phyloP scores from a whole-genome alignment of 805 yeast species.

The Wickerhamomyces tratensis region DNA sequence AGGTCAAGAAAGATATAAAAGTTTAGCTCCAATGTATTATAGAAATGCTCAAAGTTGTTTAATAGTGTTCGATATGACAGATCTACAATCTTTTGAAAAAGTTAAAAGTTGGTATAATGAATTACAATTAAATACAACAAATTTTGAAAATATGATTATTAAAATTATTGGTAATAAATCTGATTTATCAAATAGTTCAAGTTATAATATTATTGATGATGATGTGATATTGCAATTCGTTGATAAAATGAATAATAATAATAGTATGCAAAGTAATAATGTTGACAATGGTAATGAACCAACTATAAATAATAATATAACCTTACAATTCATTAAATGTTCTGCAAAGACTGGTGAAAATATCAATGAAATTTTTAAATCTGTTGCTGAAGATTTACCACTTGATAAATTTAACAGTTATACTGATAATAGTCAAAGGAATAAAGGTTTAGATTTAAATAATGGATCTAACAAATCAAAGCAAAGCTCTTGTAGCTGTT shows the following conservation, averaged over 20 bases:
- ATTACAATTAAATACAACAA: conserved; percentile 73
- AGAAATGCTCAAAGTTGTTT: conserved; percentile 77
- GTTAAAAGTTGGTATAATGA: conserved; percentile 92
- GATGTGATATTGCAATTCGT: conserved; percentile 29
- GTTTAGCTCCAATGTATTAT: conserved; percentile 77
- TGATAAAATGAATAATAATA: conserved; percentile 15
- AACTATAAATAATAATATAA: conserved; percentile 40
- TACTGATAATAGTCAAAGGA: conserved; percentile 2
- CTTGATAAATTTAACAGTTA: conserved; percentile 11
- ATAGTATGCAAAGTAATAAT: too few species aligned
- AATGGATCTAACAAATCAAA: conserved; percentile 11
- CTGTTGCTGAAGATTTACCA: conserved; percentile 39
- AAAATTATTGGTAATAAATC: conserved; percentile 82
- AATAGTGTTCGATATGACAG: conserved; percentile 78
- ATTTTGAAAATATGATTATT: conserved; percentile 53
- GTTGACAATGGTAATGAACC: too few species aligned
- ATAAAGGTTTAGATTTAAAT: conserved; percentile 22
- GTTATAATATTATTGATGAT: conserved; percentile 14
- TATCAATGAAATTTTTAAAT: conserved; percentile 32
- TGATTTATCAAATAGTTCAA: conserved; percentile 36
- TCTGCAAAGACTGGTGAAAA: conserved; percentile 70
- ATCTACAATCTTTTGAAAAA: conserved; percentile 57
- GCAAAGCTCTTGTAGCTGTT: conserved; percentile 1
- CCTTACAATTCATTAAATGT: conserved; percentile 40
- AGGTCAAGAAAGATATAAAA: conserved; percentile 84